These are phyloP conservation scores for Populus tomentosa DNA, from an alignment of 441 rosid species.

Conservation along the genomic window DNA sequence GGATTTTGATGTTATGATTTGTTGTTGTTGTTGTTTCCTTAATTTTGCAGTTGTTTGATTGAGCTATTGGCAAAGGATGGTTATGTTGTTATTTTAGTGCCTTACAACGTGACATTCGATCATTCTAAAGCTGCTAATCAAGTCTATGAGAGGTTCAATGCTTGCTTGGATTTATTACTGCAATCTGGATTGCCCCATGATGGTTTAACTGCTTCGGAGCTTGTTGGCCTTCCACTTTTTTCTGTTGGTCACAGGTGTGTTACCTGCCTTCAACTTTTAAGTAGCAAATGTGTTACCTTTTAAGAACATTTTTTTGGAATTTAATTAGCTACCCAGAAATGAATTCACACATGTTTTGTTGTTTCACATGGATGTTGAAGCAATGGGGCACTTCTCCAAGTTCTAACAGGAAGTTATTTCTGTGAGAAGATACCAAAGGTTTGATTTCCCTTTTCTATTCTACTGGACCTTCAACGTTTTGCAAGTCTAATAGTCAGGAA, in stretches of 20 bases:
- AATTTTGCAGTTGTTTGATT: conserved; percentile 51
- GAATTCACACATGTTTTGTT: background rate
- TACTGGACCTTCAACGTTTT: conserved; percentile 6
- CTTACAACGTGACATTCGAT: conserved; percentile 87
- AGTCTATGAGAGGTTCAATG: conserved; percentile 67
- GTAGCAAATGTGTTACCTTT: background rate
- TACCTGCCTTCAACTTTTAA: background rate
- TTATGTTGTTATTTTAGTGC: conserved; percentile 70
- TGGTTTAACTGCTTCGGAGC: conserved; percentile 47
- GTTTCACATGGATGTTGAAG: conserved; percentile 34
- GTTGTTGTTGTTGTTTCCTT: background rate
- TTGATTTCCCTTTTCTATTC: conserved; percentile 16
- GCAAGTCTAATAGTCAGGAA: conserved; percentile 2
- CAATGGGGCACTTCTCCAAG: conserved; percentile 94
- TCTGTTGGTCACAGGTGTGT: conserved; percentile 88
- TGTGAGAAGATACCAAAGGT: conserved; percentile 88
- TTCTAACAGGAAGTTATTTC: conserved; percentile 82
- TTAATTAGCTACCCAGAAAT: background rate
- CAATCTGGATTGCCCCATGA: conserved; percentile 57
- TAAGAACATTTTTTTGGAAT: background rate
- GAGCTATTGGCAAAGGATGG: conserved; percentile 91
- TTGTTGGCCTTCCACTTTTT: conserved; percentile 62
- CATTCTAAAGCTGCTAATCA: conserved; percentile 73
- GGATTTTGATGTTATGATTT: background rate
- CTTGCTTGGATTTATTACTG: conserved; percentile 56